Conservation (phyloP, 305 asterid genomes). For the Fraxinus albicans region DNA sequence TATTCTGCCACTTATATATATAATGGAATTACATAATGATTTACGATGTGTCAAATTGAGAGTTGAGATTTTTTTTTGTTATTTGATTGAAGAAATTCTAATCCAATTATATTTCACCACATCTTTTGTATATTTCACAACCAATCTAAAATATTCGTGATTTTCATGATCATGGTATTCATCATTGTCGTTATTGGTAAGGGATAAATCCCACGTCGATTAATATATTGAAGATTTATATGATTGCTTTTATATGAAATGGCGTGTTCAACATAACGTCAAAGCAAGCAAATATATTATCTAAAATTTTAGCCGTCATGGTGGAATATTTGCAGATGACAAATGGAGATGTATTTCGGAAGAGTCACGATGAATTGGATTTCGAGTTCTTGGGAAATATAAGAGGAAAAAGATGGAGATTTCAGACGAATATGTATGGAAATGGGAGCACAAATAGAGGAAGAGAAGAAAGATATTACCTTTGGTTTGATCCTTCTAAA, state of each 20-base stretch:
- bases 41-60: too few relatives aligned
- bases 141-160: not conserved
- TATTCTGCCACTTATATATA: too few relatives aligned
- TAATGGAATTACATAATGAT: too few relatives aligned
- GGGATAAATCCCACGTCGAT: too few relatives aligned
- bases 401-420: slow-evolving; percentile 84
- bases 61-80: too few relatives aligned
- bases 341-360: slow-evolving; percentile 60
- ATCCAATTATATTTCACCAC: too few relatives aligned
- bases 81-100: too few relatives aligned
- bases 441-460: slow-evolving; percentile 89
- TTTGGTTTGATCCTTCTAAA: slow-evolving; percentile 84
- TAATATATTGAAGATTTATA: too few relatives aligned
- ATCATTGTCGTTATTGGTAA: too few relatives aligned
- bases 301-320: not conserved
- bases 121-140: too few relatives aligned
- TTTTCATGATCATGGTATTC: not conserved
- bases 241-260: too few relatives aligned
- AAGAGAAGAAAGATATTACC: slow-evolving; percentile 85
- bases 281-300: not conserved
- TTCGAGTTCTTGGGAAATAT: slow-evolving; percentile 89
- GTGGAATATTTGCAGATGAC: slow-evolving; percentile 49
- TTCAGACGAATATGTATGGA: slow-evolving; percentile 94
- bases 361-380: slow-evolving; percentile 82
- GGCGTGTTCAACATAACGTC: too few relatives aligned